phyloP scores from a whole-genome alignment of 306 rosid species.

The Fragaria iinumae region DNA sequence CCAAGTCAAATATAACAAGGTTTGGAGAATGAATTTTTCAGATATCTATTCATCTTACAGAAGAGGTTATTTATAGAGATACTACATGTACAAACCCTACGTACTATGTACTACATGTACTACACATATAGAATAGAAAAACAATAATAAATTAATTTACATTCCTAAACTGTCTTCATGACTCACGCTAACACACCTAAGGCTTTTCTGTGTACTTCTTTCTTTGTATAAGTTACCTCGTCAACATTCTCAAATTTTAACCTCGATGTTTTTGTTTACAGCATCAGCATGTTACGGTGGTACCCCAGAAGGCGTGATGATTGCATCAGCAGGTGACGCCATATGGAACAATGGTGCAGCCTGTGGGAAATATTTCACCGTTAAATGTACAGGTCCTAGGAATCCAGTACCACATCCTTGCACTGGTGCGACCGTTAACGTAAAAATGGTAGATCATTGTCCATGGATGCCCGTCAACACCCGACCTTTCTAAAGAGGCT shows the following conservation, averaged over 20 bases:
- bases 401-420: conserved; percentile 17
- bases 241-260: background rate
- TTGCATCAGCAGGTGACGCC: background rate
- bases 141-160: too few species aligned
- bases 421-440: background rate
- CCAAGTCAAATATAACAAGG: too few species aligned
- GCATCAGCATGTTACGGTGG: background rate
- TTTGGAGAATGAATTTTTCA: too few species aligned
- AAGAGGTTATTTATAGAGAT: too few species aligned
- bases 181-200: background rate
- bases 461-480: conserved; percentile 13
- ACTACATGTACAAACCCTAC: too few species aligned
- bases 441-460: conserved; percentile 27
- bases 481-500: conserved; percentile 27
- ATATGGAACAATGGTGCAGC: background rate
- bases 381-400: conserved; percentile 4
- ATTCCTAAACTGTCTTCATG: too few species aligned
- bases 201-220: background rate
- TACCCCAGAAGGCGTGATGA: background rate
- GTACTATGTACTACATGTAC: too few species aligned
- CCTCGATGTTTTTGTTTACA: background rate
- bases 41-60: too few species aligned
- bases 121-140: too few species aligned
- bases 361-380: background rate
- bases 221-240: background rate